Evolutionary conservation across 2,329 filamentous ascomycete species (phyloP).

Genomic region (Lasiodiplodia citricola): DNA sequence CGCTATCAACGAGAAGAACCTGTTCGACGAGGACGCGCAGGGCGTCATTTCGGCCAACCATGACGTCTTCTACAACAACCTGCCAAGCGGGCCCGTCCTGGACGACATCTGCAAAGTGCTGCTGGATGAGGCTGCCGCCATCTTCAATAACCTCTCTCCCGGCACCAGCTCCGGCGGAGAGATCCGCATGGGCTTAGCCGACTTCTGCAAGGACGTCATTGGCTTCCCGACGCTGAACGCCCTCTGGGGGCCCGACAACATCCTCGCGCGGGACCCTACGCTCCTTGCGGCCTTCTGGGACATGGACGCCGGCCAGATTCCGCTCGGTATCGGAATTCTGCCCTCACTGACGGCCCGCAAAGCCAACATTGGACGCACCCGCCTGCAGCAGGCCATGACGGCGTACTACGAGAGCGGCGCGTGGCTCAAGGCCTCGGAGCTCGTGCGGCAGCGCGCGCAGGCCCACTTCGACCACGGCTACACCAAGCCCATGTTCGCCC

Average conservation of each 20-base stretch:
- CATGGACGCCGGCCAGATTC: constrained; percentile 45
- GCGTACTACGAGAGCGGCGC: constrained; percentile 37
- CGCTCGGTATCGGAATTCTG: constrained; percentile 37
- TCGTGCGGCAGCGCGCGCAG: constrained; percentile 35
- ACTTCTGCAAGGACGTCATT: constrained; percentile 3
- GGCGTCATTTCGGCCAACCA: background rate
- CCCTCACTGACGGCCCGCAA: constrained; percentile 47
- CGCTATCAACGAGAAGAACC: background rate
- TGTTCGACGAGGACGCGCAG: constrained; percentile 3
- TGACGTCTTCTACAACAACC: constrained; percentile 16
- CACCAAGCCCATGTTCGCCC: constrained; percentile 30
- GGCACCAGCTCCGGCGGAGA: background rate
- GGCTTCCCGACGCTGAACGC: constrained; percentile 41
- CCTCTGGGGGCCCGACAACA: constrained; percentile 53
- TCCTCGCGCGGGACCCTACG: constrained; percentile 42
- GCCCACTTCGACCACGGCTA: constrained; percentile 33
- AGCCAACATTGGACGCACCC: constrained; percentile 44
- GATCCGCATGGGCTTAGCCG: background rate
- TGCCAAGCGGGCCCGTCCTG: background rate
- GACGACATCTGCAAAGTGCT: constrained; percentile 8
- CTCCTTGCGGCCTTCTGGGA: constrained; percentile 50
- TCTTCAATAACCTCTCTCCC: background rate
- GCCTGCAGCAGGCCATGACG: constrained; percentile 34
- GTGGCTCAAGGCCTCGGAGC: constrained; percentile 32
- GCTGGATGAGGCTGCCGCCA: background rate